phyloP scores from a whole-genome alignment of 1,284 basidiomycete species.

The Pascua sp. region DNA sequence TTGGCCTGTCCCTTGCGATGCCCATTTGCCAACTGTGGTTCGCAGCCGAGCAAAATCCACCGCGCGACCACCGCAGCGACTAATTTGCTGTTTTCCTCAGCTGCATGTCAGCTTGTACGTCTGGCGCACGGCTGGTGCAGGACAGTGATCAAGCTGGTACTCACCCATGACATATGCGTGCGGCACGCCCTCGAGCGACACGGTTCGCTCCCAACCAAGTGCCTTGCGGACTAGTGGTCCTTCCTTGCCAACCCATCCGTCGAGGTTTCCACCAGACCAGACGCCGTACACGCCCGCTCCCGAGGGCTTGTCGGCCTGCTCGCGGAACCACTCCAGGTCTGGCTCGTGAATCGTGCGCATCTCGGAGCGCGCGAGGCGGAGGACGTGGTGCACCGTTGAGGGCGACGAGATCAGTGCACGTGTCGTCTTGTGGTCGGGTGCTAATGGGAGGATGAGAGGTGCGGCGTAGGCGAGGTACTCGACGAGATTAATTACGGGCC shows the following conservation, averaged over 20 bases:
- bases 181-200: conserved; percentile 31
- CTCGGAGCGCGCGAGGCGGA: conserved; percentile 43
- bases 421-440: conserved; percentile 30
- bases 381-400: conserved; percentile 33
- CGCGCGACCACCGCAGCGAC: conserved; percentile 34
- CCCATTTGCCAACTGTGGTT: neutral
- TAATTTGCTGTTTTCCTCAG: conserved; percentile 26
- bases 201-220: conserved; percentile 30
- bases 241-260: conserved; percentile 45
- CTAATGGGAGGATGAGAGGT: conserved; percentile 27
- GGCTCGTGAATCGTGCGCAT: conserved; percentile 40
- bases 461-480: conserved; percentile 23
- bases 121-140: too few species aligned
- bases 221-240: conserved; percentile 31
- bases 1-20: too few species aligned
- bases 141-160: conserved; percentile 6
- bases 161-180: conserved; percentile 45
- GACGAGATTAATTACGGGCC: conserved; percentile 28
- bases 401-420: conserved; percentile 37
- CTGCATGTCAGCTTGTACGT: conserved; percentile 14
- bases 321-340: conserved; percentile 37
- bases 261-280: conserved; percentile 33
- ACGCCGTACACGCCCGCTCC: conserved; percentile 27
- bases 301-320: conserved; percentile 12
- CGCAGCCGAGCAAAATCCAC: conserved; percentile 23